Base-by-base conservation (phyloP, 2,329 filamentous ascomycete genomes). In the Aurifilum marmelostoma region DNA sequence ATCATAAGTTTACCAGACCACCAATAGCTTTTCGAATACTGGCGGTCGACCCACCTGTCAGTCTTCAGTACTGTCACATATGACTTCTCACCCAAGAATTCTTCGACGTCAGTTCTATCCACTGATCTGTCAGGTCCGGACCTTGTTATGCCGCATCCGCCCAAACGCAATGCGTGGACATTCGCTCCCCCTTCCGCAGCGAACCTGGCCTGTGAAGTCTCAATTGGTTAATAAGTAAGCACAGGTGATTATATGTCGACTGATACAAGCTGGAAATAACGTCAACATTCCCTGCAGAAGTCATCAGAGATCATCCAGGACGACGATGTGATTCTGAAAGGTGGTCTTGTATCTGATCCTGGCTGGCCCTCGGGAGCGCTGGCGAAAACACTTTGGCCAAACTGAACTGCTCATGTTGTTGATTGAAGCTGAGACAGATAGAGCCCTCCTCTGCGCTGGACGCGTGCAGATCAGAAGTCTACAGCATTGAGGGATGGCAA, bases 91-190 rank as follows among this genome's bases (percentile, higher is more conserved):
- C 41, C 21, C 32, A 70, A 87, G 88, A 89, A 64, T 87, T 91
- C 75, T 93, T 89, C 75, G 91, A 93, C 73, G 90, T 92, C 72
- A 93, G 73, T 95, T 95, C 80, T 95, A 92, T 74, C 92, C 92
- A 91, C 76, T 86, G 85, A 47, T 84, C 86, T 6, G 81, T 85
- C 1, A 86, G 87, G 52, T 83, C n/a, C 87, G 52, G 87, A 89
- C 70, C 87, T 91, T 0, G 83, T 96, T 27, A 95, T 78, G 92
- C 91, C 8, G 87, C 90, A 11, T 85, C 90, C 18, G 92, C 90
- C 78, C 87, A 84, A 78, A 90, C 86, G 78, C 89, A 87, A 89
- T 89, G 71, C 78, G 85, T 81, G 34, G 63, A 50, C 52, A 34
- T 34, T 34, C 67, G 24, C 56, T 39, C 6, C 32, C 21, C 50